Conservation (phyloP, 257 asterid species). For the Voacanga thouarsii region DNA sequence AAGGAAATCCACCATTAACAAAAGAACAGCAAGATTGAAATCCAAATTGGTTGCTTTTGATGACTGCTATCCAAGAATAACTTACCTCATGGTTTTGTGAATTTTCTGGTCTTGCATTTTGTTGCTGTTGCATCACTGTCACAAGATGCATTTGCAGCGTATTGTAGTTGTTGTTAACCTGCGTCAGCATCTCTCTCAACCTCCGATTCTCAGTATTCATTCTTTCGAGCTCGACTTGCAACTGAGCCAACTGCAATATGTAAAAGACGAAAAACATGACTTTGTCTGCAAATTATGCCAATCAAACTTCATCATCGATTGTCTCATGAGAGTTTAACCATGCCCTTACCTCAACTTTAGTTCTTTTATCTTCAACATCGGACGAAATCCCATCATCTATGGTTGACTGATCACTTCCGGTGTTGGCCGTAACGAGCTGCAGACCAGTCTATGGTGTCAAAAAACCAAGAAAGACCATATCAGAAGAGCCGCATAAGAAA, state of each 20-base stretch:
- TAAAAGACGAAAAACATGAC: neutral
- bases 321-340: neutral
- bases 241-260: slow-evolving; percentile 45
- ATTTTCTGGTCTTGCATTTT: slow-evolving; percentile 18
- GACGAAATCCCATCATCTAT: slow-evolving; percentile 64
- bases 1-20: neutral
- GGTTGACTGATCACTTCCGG: slow-evolving; percentile 83
- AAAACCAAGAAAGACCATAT: neutral
- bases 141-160: slow-evolving; percentile 60
- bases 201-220: slow-evolving; percentile 71
- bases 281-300: neutral
- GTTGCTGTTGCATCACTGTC: slow-evolving; percentile 41
- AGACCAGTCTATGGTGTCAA: slow-evolving; percentile 63
- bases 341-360: slow-evolving; percentile 55
- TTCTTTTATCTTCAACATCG: slow-evolving; percentile 45
- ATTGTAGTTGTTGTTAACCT: slow-evolving; percentile 56
- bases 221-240: slow-evolving; percentile 56
- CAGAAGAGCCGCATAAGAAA: neutral
- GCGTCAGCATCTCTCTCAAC: slow-evolving; percentile 70
- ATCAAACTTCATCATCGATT: neutral
- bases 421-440: slow-evolving; percentile 73
- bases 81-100: slow-evolving; percentile 29
- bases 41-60: neutral
- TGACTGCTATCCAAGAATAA: neutral
- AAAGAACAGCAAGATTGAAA: neutral